phyloP scores from a whole-genome alignment of 441 rosid genomes.

The Pelargonium australe region DNA sequence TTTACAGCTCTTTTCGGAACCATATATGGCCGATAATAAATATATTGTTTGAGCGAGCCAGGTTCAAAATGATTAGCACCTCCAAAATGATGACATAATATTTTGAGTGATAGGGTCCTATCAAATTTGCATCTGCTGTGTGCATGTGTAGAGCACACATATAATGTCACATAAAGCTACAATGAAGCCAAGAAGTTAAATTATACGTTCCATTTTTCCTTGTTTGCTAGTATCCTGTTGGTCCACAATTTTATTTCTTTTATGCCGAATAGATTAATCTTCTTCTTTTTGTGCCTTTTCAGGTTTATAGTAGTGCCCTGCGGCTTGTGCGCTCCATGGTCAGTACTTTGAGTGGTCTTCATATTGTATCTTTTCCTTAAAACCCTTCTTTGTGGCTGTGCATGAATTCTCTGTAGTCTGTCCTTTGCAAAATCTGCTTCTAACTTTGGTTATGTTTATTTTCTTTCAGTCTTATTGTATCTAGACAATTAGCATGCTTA shows the following conservation, averaged over 20 bases:
- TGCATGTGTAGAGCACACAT: no score
- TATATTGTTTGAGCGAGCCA: not conserved
- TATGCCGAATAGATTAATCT: conserved; percentile 11
- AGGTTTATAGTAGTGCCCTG: conserved; percentile 98
- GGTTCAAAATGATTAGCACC: not conserved
- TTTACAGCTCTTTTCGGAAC: not conserved
- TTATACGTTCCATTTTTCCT: not conserved
- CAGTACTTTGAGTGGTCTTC: conserved; percentile 22
- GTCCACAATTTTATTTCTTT: not conserved
- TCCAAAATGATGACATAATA: not conserved
- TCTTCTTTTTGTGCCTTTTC: conserved; percentile 18
- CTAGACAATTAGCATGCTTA: not conserved
- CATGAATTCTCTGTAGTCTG: not conserved
- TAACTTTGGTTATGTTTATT: not conserved
- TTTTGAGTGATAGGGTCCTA: not conserved
- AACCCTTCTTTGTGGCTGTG: conserved; percentile 4
- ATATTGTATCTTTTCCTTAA: conserved; percentile 10
- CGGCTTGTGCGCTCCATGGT: conserved; percentile 95
- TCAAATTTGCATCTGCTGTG: no score
- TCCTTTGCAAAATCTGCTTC: not conserved
- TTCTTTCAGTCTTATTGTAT: not conserved
- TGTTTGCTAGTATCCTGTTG: not conserved
- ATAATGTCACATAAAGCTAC: not conserved
- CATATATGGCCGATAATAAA: conserved; percentile 7
- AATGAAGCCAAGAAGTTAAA: not conserved